Conservation (phyloP, 345 rosid species). For the Murraya koenigii region DNA sequence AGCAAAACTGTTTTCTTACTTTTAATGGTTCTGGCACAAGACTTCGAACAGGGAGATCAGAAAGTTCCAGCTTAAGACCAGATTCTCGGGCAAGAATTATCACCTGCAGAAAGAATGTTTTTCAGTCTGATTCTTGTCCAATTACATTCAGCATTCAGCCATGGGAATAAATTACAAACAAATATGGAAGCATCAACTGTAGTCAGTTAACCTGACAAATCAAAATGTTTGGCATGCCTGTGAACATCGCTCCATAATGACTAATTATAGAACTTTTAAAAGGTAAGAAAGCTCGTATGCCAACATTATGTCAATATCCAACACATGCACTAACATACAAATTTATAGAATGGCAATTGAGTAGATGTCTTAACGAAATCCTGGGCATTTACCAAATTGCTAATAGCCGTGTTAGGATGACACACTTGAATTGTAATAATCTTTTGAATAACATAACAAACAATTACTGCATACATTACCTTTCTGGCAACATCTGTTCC, state of each 20-base stretch:
- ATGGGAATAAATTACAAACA: neutral
- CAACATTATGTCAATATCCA: neutral
- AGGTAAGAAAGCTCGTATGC: neutral
- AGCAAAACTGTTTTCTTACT: constrained; percentile 37
- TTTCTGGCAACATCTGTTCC: constrained; percentile 99
- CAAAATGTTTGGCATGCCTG: neutral
- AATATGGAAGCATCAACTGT: neutral
- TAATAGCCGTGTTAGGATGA: neutral
- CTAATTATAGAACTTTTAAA: neutral
- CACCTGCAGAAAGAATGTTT: constrained; percentile 50
- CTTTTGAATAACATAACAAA: neutral
- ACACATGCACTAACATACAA: neutral
- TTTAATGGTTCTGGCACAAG: constrained; percentile 89
- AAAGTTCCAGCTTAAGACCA: constrained; percentile 86
- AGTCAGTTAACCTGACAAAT: neutral
- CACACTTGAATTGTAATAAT: neutral
- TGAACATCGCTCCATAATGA: neutral
- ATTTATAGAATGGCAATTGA: neutral
- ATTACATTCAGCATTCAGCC: neutral
- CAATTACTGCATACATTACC: constrained; percentile 35
- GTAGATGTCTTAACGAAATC: neutral
- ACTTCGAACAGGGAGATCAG: constrained; percentile 71
- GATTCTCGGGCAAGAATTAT: constrained; percentile 96
- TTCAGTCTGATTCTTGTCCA: constrained; percentile 4
- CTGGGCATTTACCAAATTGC: neutral